phyloP scores from a whole-genome alignment of 805 yeast genomes.

The Nakazawaea sp. region DNA sequence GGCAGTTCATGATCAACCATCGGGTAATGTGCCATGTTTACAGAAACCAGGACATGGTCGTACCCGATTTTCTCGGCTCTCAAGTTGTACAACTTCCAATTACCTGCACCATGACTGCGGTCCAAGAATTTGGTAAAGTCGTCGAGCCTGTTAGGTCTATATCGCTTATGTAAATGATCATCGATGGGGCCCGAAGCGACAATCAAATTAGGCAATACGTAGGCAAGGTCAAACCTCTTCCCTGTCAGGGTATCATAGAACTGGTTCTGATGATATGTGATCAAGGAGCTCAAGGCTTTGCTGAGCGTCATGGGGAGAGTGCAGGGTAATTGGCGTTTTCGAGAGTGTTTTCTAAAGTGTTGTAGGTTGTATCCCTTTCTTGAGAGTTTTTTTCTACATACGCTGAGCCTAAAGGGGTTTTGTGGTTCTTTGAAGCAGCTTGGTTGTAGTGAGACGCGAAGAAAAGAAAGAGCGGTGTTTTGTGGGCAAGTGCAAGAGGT shows the following conservation, averaged over 20 bases:
- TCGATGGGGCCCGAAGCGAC: conserved; percentile 75
- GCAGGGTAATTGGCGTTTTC: no score
- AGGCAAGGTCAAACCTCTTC: conserved; percentile 51
- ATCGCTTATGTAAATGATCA: conserved; percentile 31
- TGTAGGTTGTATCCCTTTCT: no score
- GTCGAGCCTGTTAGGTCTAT: conserved; percentile 39
- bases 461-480: conserved; percentile 1
- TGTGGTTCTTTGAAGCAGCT: no score
- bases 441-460: no score
- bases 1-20: conserved; percentile 80
- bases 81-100: conserved; percentile 74
- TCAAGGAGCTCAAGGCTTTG: background rate
- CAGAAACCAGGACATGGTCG: conserved; percentile 30
- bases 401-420: no score
- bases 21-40: conserved; percentile 37
- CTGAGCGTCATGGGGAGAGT: no score
- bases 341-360: no score
- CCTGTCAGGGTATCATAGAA: conserved; percentile 1
- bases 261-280: conserved; percentile 3
- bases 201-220: conserved; percentile 55
- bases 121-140: conserved; percentile 45
- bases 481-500: background rate
- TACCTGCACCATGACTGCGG: conserved; percentile 32
- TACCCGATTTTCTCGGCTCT: conserved; percentile 47
- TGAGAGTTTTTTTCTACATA: no score